phyloP scores from a whole-genome alignment of 306 rosid species.

The Trifolium pratense region DNA sequence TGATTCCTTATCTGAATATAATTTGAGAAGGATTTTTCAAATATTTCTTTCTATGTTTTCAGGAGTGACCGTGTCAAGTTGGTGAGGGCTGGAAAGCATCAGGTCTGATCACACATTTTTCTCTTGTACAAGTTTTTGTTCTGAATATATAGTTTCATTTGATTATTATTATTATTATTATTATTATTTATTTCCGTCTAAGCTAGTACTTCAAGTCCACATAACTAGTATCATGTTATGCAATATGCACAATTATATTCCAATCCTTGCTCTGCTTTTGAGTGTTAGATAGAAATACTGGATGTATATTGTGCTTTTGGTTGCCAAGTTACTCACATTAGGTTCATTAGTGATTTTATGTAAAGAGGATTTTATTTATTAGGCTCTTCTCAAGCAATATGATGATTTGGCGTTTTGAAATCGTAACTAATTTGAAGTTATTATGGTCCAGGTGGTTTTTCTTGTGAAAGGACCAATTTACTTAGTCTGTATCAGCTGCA shows the following conservation, averaged over 20 bases:
- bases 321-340: conserved; percentile 30
- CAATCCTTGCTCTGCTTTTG: conserved; percentile 10
- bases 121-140: conserved; percentile 32
- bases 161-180: too few relatives aligned
- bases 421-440: conserved; percentile 15
- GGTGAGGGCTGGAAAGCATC: conserved; percentile 93
- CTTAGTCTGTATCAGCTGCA: conserved; percentile 94
- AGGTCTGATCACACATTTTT: conserved; percentile 60
- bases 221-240: not conserved
- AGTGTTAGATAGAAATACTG: conserved; percentile 21
- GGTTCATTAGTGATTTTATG: conserved; percentile 13
- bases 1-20: conserved; percentile 27
- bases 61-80: conserved; percentile 85
- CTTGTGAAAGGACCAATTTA: conserved; percentile 97
- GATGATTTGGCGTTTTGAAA: conserved; percentile 1
- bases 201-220: conserved; percentile 12
- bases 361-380: conserved; percentile 7
- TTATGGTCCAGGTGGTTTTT: conserved; percentile 74
- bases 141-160: not conserved
- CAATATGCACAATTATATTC: conserved; percentile 19
- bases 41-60: conserved; percentile 38
- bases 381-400: conserved; percentile 8
- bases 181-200: conserved; percentile 25
- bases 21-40: conserved; percentile 32
- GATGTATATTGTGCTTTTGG: conserved; percentile 28